Evolutionary conservation across 768 basidiomycete species (phyloP).

Genomic region (Porphyrellus cyaneotinctus): DNA sequence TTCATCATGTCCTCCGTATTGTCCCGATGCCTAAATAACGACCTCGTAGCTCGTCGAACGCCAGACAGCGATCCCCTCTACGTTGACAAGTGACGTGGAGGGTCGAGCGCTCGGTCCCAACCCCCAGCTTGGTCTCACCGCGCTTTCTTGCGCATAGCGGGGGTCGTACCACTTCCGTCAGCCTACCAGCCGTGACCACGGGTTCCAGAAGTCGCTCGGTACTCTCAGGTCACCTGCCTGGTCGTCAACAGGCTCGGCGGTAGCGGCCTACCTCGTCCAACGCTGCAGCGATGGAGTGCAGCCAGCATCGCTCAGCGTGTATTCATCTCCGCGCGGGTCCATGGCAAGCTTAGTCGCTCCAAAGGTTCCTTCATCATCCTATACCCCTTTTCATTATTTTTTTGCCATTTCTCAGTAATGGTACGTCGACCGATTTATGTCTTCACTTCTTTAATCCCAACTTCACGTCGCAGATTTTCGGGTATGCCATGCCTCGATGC

Average conservation of each 20-base stretch:
- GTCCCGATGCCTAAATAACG: not conserved
- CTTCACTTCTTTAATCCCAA: no score
- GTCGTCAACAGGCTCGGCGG: not conserved
- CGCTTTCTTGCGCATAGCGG: no score
- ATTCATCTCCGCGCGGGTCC: not conserved
- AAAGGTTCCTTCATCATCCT: slow-evolving; percentile 1
- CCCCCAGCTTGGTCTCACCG: no score
- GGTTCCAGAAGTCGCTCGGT: not conserved
- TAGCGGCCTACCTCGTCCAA: not conserved
- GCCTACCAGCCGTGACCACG: not conserved
- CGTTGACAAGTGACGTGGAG: not conserved
- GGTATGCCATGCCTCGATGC: no score
- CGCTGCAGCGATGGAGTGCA: not conserved
- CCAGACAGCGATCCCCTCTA: not conserved
- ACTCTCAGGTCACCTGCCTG: not conserved
- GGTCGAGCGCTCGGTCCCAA: not conserved
- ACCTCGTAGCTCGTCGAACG: not conserved
- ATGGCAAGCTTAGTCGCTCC: not conserved
- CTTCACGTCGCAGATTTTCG: no score
- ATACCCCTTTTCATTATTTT: slow-evolving; percentile 4
- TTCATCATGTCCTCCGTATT: not conserved
- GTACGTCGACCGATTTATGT: no score
- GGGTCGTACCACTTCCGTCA: no score
- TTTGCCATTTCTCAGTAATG: not conserved
- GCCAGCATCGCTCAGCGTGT: not conserved